phyloP scores from a whole-genome alignment of 1,139 yeast genomes.

The Tardiomyces blankii region DNA sequence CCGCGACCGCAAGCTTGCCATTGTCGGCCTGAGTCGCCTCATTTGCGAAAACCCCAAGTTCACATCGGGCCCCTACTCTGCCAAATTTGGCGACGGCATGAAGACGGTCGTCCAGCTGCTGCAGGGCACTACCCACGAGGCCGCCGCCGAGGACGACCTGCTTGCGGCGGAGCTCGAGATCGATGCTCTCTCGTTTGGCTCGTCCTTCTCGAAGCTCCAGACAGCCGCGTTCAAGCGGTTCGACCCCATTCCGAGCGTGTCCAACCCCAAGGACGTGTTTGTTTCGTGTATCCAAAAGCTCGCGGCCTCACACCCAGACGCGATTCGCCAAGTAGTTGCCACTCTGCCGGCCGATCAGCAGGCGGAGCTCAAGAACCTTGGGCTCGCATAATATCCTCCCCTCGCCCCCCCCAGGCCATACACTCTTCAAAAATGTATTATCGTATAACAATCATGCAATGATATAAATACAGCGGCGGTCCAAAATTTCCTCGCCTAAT shows the following conservation, averaged over 20 bases:
- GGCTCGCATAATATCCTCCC: slow-evolving; percentile 11
- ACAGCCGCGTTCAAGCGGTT: slow-evolving; percentile 48
- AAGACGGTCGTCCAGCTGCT: slow-evolving; percentile 40
- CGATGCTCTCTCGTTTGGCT: slow-evolving; percentile 69
- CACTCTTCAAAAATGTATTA: background rate
- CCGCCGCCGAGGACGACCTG: slow-evolving; percentile 22
- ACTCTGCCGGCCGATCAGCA: slow-evolving; percentile 30
- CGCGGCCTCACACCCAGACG: background rate
- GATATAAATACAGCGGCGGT: no score
- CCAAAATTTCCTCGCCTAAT: no score
- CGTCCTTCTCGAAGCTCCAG: slow-evolving; percentile 64
- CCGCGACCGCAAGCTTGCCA: slow-evolving; percentile 63
- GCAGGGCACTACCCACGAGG: slow-evolving; percentile 24
- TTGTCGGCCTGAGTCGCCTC: slow-evolving; percentile 62
- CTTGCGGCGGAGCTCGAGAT: slow-evolving; percentile 43
- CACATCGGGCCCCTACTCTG: slow-evolving; percentile 30
- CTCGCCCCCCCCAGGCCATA: no score
- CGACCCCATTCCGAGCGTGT: slow-evolving; percentile 56
- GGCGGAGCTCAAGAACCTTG: slow-evolving; percentile 24
- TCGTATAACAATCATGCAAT: no score
- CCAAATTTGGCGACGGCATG: slow-evolving; percentile 38
- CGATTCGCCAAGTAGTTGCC: slow-evolving; percentile 20
- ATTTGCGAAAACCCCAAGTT: slow-evolving; percentile 31
- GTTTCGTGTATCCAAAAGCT: background rate
- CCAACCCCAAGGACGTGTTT: slow-evolving; percentile 17